Base-by-base conservation (phyloP, 106 monocot species). In the Dioscorea dumetorum region DNA sequence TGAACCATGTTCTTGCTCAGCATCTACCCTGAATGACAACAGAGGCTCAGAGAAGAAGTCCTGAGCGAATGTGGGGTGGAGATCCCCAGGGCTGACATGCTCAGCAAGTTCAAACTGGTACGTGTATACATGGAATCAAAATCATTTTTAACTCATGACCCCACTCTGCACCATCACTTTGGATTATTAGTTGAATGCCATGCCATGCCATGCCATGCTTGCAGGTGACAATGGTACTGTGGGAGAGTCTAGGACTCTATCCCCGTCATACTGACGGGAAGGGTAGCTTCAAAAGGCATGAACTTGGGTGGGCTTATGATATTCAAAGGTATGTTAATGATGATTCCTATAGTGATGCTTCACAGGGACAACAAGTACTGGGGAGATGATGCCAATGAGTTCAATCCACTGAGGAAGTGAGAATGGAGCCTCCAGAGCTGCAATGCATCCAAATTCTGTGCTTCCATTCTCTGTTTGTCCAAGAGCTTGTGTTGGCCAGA, bases 401-500 rank as follows among this genome's bases (percentile, higher is more conserved):
- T 89, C 74, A 82, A 82, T 21, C 88, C 88, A 1, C 49, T 64
- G 12, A 76, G 88, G 57, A n/a, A 85, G 84, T 50, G 67, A 78
- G 74, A 34, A 34, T 34, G 34, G 34, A 34, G 34, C 34, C 34
- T 34, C 34, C 34, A 78, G 68, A 35, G 82, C 88, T 1, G 72
- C 78, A 17, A 76, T 62, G 17, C 84, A 84, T 66, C 81, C 88
- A 0, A 81, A 76, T 12, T 84, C 84, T 3, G 35, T 89, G 59
- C 24, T 89, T 2, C 50, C 84, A 0, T 89, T 89, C 74, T 89
- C 88, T 4, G 54, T 72, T 0, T 83, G 90, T 2, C 82, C 90
- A 12, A 69, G 90, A 41, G 41, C 67, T 17, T 90, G 90, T 54
- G 58, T 83, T 0, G 90, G 85, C 1, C 85, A 85, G 73, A 75